Percentiles rank a stretch among this genome's conserved stretches.
Evolutionary conservation across 2,329 filamentous ascomycete genomes (phyloP).

Genomic region (Xylariales sp.): DNA sequence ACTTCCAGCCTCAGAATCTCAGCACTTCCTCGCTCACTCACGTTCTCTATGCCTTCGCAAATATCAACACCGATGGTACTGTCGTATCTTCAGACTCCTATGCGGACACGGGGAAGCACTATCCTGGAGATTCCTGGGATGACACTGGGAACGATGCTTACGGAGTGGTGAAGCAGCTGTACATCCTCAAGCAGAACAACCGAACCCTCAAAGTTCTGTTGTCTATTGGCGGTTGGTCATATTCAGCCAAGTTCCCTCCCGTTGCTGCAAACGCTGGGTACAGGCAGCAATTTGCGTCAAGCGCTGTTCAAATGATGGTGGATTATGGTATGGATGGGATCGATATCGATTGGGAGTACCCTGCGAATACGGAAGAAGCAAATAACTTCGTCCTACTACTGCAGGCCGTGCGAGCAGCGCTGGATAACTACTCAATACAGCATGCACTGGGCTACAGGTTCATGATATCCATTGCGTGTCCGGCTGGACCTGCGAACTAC

Average conservation of each 20-base stretch:
- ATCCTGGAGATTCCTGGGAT: conserved; percentile 56
- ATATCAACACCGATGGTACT: conserved; percentile 39
- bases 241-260: conserved; percentile 63
- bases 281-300: conserved; percentile 61
- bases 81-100: conserved; percentile 57
- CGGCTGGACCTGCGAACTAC: conserved; percentile 46
- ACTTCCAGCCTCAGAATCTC: conserved; percentile 63
- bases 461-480: conserved; percentile 44
- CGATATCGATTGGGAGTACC: conserved; percentile 56
- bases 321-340: conserved; percentile 60
- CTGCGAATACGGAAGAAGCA: conserved; percentile 32
- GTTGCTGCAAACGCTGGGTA: conserved; percentile 58
- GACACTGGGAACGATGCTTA: conserved; percentile 63
- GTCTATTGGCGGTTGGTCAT: conserved; percentile 78
- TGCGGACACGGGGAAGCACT: conserved; percentile 65
- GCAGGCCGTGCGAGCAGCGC: conserved; percentile 33
- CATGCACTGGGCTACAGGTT: conserved; percentile 37
- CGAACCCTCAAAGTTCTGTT: conserved; percentile 75
- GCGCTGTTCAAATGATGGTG: conserved; percentile 64
- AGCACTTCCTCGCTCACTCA: conserved; percentile 68
- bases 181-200: conserved; percentile 69
- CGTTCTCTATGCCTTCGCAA: conserved; percentile 58
- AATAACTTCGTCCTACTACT: conserved; percentile 37
- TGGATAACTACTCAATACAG: conserved; percentile 21
- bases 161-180: conserved; percentile 74